Evolutionary conservation across 2,329 filamentous ascomycete genomes (phyloP), one percentile per base, ranked within the genome.

Genomic region (Fusarium sp.): DNA sequence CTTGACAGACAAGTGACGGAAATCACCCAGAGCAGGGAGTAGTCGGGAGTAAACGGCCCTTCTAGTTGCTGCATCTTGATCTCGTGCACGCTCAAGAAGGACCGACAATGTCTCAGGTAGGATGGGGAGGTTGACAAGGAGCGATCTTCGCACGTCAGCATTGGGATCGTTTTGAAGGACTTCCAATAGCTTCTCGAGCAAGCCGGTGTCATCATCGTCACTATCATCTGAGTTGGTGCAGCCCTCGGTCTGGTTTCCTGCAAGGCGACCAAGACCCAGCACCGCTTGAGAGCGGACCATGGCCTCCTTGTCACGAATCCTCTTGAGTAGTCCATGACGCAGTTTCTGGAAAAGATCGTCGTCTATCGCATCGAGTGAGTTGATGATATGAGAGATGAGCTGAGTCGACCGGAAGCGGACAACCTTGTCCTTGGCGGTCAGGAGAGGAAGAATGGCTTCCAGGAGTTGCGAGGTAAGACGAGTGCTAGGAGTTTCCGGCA

Each of bases 101-200:
- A 91, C 96, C 10, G 93, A 93, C 6, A 98, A 84, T 0, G 94
- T 97, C 27, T 87, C 87, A 5, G 93, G 91, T 13, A 92, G 87
- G 46, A 97, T 90, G 1, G 94, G 94, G n/a, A 99, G 84, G 73
- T 98, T 98, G 41, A 96, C 86, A 4, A 99, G 85, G 13, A 99
- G 85, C 11, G 93, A 93, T 64, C 94, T 89, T 69, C 96, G 88
- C 35, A 99, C 96, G 74, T 99, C 96, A 4, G 95, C 94, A 71
- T 93, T 96, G 0, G 95, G 92, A 73, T 99, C 96, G 71, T 98
- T 96, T 76, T 97, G 94, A 70, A 98, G 85, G 29, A 96, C 90
- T 72, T 96, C 91, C 11, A 97, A 83, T 6, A 98, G 87, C 78
- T 94, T 96, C 60, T 92, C 89, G 23, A 97, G 82, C 37, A 97